A percentile compares a stretch with the other conserved stretches of the same genome.
These are phyloP conservation scores for Logfia minima DNA, from an alignment of 129 eudicot species.

Conservation along the genomic window DNA sequence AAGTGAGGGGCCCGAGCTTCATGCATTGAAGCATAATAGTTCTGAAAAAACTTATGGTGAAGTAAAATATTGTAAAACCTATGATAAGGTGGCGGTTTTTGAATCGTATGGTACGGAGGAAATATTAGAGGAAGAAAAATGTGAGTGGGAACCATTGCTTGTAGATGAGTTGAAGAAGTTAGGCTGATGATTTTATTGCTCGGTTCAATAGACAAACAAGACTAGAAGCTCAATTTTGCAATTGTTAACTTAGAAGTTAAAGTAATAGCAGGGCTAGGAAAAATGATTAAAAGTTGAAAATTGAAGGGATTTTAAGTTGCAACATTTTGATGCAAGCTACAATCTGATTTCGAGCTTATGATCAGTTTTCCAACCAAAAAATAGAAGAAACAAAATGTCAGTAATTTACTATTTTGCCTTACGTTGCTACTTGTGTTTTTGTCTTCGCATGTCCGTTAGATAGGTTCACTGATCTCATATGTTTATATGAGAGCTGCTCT, in stretches of 20 bases:
- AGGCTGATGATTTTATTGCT: conserved; percentile 49
- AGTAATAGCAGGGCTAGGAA: not conserved
- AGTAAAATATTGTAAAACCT: too few species aligned
- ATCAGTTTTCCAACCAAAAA: too few species aligned
- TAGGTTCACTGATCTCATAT: too few species aligned
- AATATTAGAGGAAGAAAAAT: not conserved
- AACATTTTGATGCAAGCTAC: not conserved
- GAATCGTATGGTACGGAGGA: not conserved
- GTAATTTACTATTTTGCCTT: too few species aligned
- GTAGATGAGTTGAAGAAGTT: conserved; percentile 36
- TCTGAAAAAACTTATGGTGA: too few species aligned
- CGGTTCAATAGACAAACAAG: conserved; percentile 42
- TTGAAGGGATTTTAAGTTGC: not conserved
- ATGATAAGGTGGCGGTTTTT: too few species aligned
- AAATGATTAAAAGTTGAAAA: not conserved
- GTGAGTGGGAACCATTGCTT: not conserved
- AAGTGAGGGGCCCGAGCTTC: not conserved
- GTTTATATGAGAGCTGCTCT: too few species aligned
- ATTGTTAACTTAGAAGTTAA: not conserved
- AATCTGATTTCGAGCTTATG: too few species aligned
- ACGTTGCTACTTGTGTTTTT: too few species aligned
- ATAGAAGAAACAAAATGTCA: too few species aligned
- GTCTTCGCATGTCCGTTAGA: too few species aligned
- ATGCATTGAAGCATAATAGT: too few species aligned
- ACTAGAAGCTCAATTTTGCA: conserved; percentile 32